Base-by-base conservation (phyloP, 352 stramenopile genomes). In the Phytopythium montanum region DNA sequence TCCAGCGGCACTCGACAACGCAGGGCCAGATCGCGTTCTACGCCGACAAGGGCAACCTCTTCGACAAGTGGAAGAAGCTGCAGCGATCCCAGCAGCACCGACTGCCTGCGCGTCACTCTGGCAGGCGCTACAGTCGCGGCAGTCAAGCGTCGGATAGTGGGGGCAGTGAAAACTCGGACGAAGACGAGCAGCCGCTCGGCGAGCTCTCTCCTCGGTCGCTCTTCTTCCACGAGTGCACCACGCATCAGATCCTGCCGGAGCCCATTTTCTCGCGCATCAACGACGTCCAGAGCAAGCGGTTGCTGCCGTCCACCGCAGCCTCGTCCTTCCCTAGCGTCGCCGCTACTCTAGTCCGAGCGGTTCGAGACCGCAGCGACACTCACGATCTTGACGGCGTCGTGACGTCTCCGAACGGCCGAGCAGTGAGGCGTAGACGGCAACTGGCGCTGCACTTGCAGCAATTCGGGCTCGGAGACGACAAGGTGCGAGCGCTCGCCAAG, bases 31-130 rank as follows among this genome's bases (percentile, higher is more conserved):
- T 88, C 41, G 66, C 80, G 54, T 87, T 76, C 55, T 89, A 88
- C 44, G 61, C 74, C 6, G 73, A 92, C 68, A 92, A 90, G 50
- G 69, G 76, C 28, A 78, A 87, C 34, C 69, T 92, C n/a, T 87
- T 92, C 14, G 63, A 64, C 2, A 92, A 92, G 54, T 92, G 82
- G 82, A 83, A 84, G 38, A 88, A 85, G 45, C 66, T 92, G 1
- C 74, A 88, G 61, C 59, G 64, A 0, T 77, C 79, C 8, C 73
- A 85, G 23, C 65, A 82, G 13, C 82, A 92, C 49, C 75, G 87
- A 19, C 57, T 61, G 36, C 39, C 36, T 5, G 29, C 53, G 41
- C 34, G 16, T 5, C 26, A 6, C 2, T 34, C 33, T 13, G 3
- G 23, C 14, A 21, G 23, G 19, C 29, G 49, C 23, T 51, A 58